Evolutionary conservation across 305 asterid species (phyloP), one percentile per base, ranked within the genome.

Genomic region (Fraxinus latifolia): DNA sequence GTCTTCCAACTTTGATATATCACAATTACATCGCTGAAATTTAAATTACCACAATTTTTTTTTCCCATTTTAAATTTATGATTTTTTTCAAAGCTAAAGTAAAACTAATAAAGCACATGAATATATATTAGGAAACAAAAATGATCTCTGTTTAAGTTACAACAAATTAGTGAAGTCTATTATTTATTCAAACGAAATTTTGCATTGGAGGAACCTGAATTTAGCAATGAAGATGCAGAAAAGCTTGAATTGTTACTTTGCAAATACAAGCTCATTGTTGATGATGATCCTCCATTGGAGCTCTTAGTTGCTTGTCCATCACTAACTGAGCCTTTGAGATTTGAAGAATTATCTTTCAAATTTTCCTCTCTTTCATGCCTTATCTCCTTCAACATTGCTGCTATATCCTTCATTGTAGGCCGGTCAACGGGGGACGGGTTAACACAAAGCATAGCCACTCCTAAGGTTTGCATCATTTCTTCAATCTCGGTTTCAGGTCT

Each of bases 371-470:
- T 88, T 19, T 91, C 98, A 0, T 88, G 94, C 87, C 94, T 90
- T 74, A 94, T 91, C 84, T 94, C 98, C 87, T 84, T 88, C 1
- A 94, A 87, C 98, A 94, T 91, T 17, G 97, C 98, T 0, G 93
- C 90, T 1, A 91, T 84, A 78, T 94, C 98, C 84, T 91, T 94
- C 97, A 94, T 91, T 1, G 92, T 85, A 1, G 98, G 98, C 83
- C 98, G 87, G 31, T 94, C 96, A 0, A 87, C 89, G 0, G 97
- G 98, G 4, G 83, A 76, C 1, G 94, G 91, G 67, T 90, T 85
- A 62, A 92, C 97, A 23, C 98, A 94, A 0, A 92, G 92, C 88
- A 92, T 86, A 1, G 97, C 98, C 21, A 94, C 94, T 34, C 98
- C 98, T 80, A 94, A 55, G 0, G 97, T 91, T 62, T 94, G 97